A percentile compares a stretch with the other conserved stretches of the same genome.
phyloP scores from a whole-genome alignment of 176 grass and related monocot genomes.

The Eragrostis curvula region DNA sequence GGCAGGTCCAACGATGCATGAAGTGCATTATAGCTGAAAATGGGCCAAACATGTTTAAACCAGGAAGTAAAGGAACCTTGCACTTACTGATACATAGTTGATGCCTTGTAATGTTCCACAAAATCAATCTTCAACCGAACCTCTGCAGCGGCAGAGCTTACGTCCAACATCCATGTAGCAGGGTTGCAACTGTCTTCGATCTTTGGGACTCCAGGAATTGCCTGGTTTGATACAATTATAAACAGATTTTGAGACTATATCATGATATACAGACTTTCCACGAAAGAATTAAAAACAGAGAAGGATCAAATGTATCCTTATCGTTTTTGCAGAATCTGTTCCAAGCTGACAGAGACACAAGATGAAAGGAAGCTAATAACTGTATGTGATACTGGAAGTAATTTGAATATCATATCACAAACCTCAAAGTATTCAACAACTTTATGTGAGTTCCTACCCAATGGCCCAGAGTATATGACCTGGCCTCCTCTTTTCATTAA shows the following conservation, averaged over 20 bases:
- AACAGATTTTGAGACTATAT: constrained; percentile 21
- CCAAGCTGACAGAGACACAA: constrained; percentile 19
- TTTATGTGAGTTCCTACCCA: constrained; percentile 69
- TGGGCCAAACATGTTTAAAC: background rate
- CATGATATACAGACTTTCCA: background rate
- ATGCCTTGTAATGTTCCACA: constrained; percentile 66
- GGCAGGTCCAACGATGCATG: background rate
- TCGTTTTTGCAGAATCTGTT: constrained; percentile 36
- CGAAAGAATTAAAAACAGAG: constrained; percentile 21
- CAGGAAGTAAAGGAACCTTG: constrained; percentile 4
- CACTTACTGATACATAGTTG: constrained; percentile 67
- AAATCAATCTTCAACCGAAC: constrained; percentile 67
- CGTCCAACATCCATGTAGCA: constrained; percentile 93
- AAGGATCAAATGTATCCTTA: background rate
- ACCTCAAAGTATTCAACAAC: constrained; percentile 84
- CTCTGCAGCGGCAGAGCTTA: constrained; percentile 65
- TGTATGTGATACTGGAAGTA: constrained; percentile 22
- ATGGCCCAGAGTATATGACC: constrained; percentile 76
- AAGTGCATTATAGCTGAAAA: constrained; percentile 32
- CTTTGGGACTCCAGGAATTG: constrained; percentile 66
- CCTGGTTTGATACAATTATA: constrained; percentile 45
- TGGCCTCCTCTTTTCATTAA: constrained; percentile 89
- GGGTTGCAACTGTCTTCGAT: constrained; percentile 79
- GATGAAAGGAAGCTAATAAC: constrained; percentile 20
- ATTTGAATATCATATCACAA: constrained; percentile 27